phyloP scores from a whole-genome alignment of 306 rosid genomes.

The Heteromeles arbutifolia region DNA sequence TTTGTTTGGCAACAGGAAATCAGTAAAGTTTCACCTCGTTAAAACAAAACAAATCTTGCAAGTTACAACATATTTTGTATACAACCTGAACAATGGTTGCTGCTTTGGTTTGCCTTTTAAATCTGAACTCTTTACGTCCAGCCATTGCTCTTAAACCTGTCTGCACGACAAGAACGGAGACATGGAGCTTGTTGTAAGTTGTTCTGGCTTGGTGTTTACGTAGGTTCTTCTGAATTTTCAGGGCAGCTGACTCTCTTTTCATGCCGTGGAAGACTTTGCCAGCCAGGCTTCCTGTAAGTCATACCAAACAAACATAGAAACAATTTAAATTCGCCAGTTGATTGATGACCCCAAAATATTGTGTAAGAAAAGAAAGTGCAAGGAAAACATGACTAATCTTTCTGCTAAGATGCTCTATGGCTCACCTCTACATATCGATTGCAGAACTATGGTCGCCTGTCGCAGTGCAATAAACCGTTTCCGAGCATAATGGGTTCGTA shows the following conservation, averaged over 20 bases:
- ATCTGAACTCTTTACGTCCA: slow-evolving; percentile 62
- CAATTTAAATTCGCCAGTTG: neutral
- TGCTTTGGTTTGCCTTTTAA: slow-evolving; percentile 70
- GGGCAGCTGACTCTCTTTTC: slow-evolving; percentile 72
- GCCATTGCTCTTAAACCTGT: slow-evolving; percentile 85
- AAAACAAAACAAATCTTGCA: slow-evolving; percentile 1
- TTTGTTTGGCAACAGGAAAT: neutral
- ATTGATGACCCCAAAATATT: neutral
- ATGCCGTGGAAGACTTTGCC: slow-evolving; percentile 53
- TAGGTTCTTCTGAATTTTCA: slow-evolving; percentile 67
- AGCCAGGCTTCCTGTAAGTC: slow-evolving; percentile 71
- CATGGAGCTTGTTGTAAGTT: slow-evolving; percentile 48
- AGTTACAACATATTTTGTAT: slow-evolving; percentile 16
- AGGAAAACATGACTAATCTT: neutral
- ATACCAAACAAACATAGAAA: slow-evolving; percentile 10
- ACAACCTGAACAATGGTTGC: slow-evolving; percentile 69
- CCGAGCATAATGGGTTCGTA: slow-evolving; percentile 73
- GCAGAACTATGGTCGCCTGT: slow-evolving; percentile 53
- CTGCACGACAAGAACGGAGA: slow-evolving; percentile 63
- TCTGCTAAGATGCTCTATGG: neutral
- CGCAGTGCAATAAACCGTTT: slow-evolving; percentile 72
- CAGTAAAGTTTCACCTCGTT: neutral
- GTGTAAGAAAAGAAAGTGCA: neutral
- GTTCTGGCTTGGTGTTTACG: slow-evolving; percentile 61
- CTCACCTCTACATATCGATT: slow-evolving; percentile 87